These are phyloP conservation scores for Aeschynomene evenia DNA, from an alignment of 306 rosid species.

Conservation along the genomic window DNA sequence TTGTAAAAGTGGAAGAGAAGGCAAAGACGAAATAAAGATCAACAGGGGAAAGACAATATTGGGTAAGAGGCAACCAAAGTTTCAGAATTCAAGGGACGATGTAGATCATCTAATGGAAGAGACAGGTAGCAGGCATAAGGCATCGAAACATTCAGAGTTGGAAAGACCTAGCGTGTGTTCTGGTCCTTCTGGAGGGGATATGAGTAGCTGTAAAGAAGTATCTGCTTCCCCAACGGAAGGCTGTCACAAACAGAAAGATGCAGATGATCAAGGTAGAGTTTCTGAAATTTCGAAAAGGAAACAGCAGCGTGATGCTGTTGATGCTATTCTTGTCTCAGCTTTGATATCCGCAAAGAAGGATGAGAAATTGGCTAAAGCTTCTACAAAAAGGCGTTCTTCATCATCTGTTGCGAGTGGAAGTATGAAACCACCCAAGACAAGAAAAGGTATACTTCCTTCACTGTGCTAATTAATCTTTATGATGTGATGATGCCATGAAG, in stretches of 20 bases:
- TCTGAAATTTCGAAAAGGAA: slow-evolving; percentile 78
- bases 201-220: slow-evolving; percentile 37
- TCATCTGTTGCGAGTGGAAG: slow-evolving; percentile 44
- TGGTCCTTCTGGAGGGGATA: slow-evolving; percentile 43
- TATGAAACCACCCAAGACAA: slow-evolving; percentile 58
- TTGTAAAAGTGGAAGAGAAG: slow-evolving; percentile 41
- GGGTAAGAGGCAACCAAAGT: slow-evolving; percentile 47
- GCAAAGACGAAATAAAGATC: slow-evolving; percentile 20
- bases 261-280: slow-evolving; percentile 37
- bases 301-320: slow-evolving; percentile 88
- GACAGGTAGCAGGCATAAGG: slow-evolving; percentile 34
- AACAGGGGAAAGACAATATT: slow-evolving; percentile 29
- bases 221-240: slow-evolving; percentile 40
- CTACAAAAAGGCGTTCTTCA: slow-evolving; percentile 51
- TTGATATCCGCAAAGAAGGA: slow-evolving; percentile 75
- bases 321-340: slow-evolving; percentile 79
- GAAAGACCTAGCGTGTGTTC: slow-evolving; percentile 39
- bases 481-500: slow-evolving; percentile 10
- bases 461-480: slow-evolving; percentile 27
- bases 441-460: slow-evolving; percentile 46
- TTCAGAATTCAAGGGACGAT: slow-evolving; percentile 39
- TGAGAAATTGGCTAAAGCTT: slow-evolving; percentile 43
- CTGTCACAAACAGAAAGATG: slow-evolving; percentile 39
- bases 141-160: slow-evolving; percentile 34
- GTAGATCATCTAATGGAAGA: slow-evolving; percentile 36